A percentile compares a stretch with the other conserved stretches of the same genome.
phyloP scores from a whole-genome alignment of 176 grass and related monocot species.

The Triticum aestivum region DNA sequence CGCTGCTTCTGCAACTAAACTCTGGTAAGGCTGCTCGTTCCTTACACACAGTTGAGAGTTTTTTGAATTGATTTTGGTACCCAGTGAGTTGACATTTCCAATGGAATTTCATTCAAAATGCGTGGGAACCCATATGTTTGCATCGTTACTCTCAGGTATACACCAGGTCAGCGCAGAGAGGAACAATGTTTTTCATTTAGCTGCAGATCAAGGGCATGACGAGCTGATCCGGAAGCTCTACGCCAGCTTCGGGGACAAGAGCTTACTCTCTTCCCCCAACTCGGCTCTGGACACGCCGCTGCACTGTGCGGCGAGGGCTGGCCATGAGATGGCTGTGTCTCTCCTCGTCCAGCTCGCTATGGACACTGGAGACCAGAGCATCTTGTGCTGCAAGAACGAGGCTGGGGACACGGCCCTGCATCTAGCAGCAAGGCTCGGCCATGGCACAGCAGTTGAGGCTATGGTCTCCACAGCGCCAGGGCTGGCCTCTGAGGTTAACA shows the following conservation, averaged over 20 bases:
- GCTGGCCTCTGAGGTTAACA: neutral
- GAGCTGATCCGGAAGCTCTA: constrained; percentile 18
- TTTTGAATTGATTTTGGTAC: too few relatives aligned
- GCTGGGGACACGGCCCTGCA: constrained; percentile 10
- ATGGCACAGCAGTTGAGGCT: neutral
- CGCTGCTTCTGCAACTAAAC: neutral
- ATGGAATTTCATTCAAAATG: neutral
- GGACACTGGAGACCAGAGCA: neutral
- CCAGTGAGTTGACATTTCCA: too few relatives aligned
- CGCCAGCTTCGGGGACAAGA: neutral
- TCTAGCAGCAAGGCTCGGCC: neutral
- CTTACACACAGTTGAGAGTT: neutral
- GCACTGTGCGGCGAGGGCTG: constrained; percentile 24
- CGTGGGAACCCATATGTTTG: neutral
- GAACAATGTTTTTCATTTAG: neutral
- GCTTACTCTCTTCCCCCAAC: constrained; percentile 1
- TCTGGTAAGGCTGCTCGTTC: neutral
- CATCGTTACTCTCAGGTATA: neutral
- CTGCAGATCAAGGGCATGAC: neutral
- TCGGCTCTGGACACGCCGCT: constrained; percentile 23
- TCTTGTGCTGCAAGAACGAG: neutral
- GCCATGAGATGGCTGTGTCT: neutral
- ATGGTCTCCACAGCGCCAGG: neutral
- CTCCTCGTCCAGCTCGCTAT: neutral
- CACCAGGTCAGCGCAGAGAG: neutral